Percentiles rank a stretch among this genome's conserved stretches.
Conservation (phyloP, 2,329 filamentous ascomycete genomes). For the Hawksworthiomyces lignivorus region DNA sequence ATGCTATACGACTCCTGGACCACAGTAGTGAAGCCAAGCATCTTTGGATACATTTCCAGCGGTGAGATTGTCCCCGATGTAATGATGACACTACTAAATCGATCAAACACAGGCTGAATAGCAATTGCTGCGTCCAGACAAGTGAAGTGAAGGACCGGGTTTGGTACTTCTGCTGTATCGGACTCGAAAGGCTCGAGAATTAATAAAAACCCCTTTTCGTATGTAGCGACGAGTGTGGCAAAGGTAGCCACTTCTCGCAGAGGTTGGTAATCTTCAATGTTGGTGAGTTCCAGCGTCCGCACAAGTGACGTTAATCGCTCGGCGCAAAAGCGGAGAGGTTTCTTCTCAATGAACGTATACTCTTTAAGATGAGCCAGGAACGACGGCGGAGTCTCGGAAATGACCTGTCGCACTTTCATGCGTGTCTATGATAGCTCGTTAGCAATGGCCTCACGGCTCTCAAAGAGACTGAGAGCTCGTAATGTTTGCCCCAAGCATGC, state of each 20-base stretch:
- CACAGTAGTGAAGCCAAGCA: constrained; percentile 88
- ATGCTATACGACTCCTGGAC: constrained; percentile 97
- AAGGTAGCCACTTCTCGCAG: constrained; percentile 97
- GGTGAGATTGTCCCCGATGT: constrained; percentile 96
- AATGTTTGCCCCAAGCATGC: too few relatives aligned
- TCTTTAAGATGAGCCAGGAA: constrained; percentile 91
- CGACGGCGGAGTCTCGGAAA: constrained; percentile 91
- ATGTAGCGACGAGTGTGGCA: constrained; percentile 90
- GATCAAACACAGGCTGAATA: constrained; percentile 94
- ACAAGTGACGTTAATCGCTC: constrained; percentile 92
- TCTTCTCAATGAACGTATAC: constrained; percentile 95
- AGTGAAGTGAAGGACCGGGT: constrained; percentile 93
- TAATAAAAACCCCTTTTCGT: constrained; percentile 90
- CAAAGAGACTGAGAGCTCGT: too few relatives aligned
- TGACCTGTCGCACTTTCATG: constrained; percentile 97
- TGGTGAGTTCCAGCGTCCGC: constrained; percentile 87
- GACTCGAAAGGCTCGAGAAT: constrained; percentile 98
- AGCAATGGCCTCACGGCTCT: too few relatives aligned
- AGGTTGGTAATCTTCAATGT: constrained; percentile 95
- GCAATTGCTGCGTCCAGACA: constrained; percentile 96
- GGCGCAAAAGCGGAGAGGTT: constrained; percentile 88
- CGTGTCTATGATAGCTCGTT: constrained; percentile 70
- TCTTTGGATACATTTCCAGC: constrained; percentile 97
- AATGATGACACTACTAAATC: constrained; percentile 96
- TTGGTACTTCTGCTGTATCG: constrained; percentile 88